These are phyloP conservation scores for Verticillium klebahnii DNA, from an alignment of 2,329 filamentous ascomycete species.

Conservation along the genomic window DNA sequence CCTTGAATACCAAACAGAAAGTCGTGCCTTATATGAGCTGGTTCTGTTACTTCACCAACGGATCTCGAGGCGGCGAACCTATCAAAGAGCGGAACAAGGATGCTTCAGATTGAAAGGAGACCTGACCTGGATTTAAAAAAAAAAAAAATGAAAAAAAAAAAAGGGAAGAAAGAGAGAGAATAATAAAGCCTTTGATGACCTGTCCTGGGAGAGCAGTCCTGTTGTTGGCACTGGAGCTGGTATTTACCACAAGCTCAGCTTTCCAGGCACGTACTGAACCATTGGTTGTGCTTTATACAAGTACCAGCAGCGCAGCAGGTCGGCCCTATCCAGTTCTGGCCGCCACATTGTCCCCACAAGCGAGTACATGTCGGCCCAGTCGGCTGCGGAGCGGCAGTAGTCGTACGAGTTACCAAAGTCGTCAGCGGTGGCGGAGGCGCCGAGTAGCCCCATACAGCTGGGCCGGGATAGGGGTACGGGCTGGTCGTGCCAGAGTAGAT, in stretches of 20 bases:
- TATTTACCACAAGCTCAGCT: neutral
- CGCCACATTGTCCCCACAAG: neutral
- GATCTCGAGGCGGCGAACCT: too few species aligned
- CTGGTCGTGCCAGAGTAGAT: conserved; percentile 35
- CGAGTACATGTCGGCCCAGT: neutral
- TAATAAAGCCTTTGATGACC: too few species aligned
- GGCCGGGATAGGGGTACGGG: conserved; percentile 17
- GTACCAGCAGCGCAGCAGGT: neutral
- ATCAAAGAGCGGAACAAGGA: too few species aligned
- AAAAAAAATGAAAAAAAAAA: too few species aligned
- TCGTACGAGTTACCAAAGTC: neutral
- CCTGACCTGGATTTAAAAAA: too few species aligned
- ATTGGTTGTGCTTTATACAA: neutral
- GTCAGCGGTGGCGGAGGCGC: neutral
- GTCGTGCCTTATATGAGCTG: too few species aligned
- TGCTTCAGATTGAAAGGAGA: too few species aligned
- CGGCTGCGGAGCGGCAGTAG: neutral
- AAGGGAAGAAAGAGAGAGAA: too few species aligned
- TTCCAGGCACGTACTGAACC: neutral
- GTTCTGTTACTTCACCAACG: too few species aligned
- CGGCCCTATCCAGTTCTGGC: neutral
- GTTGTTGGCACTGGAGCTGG: too few species aligned
- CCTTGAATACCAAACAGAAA: too few species aligned
- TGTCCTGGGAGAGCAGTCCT: too few species aligned
- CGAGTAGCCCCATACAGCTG: neutral